phyloP scores from a whole-genome alignment of 2,329 filamentous ascomycete genomes.

The Talaromyces albobiverticillius region DNA sequence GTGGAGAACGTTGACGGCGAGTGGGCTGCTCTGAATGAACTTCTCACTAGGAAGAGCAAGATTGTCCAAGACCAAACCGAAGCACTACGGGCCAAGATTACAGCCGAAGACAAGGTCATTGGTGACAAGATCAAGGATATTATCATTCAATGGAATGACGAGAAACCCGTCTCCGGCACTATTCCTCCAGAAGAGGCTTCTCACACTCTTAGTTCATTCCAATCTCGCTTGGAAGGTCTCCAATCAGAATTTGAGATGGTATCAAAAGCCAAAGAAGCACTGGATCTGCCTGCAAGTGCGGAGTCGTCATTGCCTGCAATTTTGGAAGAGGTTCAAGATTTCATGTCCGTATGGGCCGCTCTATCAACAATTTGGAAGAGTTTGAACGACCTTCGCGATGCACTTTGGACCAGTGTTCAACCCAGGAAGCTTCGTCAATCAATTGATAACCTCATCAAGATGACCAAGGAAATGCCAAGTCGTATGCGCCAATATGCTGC shows the following conservation, averaged over 20 bases:
- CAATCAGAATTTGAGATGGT: constrained; percentile 91
- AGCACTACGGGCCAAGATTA: constrained; percentile 89
- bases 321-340: constrained; percentile 94
- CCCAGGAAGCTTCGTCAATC: constrained; percentile 87
- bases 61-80: constrained; percentile 96
- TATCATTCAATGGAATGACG: constrained; percentile 84
- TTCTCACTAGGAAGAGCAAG: constrained; percentile 87
- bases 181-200: constrained; percentile 89
- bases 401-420: constrained; percentile 91
- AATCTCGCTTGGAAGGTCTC: constrained; percentile 77
- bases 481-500: constrained; percentile 98
- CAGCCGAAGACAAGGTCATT: constrained; percentile 88
- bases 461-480: constrained; percentile 98
- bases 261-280: constrained; percentile 91
- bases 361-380: constrained; percentile 96
- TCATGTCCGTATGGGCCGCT: constrained; percentile 97
- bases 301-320: constrained; percentile 82
- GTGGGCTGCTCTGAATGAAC: constrained; percentile 90
- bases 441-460: constrained; percentile 89
- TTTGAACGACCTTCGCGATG: constrained; percentile 88
- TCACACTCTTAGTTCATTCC: constrained; percentile 75
- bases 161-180: constrained; percentile 94
- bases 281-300: constrained; percentile 77
- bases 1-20: constrained; percentile 96
- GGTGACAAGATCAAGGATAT: constrained; percentile 84